Evolutionary conservation across 768 basidiomycete species (phyloP), one percentile per base, ranked within the genome.

Genomic region (Mycena leptocephala): DNA sequence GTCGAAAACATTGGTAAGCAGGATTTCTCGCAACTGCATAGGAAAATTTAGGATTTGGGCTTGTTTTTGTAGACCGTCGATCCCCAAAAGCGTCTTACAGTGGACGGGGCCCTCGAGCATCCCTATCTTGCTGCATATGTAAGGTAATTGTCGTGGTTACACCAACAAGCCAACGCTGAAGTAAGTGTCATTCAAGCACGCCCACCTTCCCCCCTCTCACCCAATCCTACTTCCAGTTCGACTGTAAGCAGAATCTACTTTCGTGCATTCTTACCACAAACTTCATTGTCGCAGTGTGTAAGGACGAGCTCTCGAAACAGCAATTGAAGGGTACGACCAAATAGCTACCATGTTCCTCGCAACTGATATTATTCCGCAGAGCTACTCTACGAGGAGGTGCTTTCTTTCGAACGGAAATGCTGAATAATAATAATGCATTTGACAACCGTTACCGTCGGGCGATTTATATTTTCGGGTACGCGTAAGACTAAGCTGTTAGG

Each of bases 181-280:
- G 73, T 74, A 68, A 71, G 41, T 48, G 58, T 76, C 32, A 65
- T 56, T 24, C 2, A 75, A 94, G 93, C 95, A 96, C 79, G 81
- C 97, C 97, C 2, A 87, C 87, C 32, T 93, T 95, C n/a, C 88
- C 91, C 48, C 93, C 95, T 13, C 90, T 98, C 56, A 93, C 93
- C 81, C 92, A 96, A 0, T 90, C 91, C 56, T 98, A 97, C 85
- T 98, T 98, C 84, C 94, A 96, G 79, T 98, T 97, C 81, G 97
- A 98, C 83, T 87, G 92, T 94, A 81, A 83, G 93, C 84, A 46
- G 56, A 43, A 58, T 58, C 22, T 43, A 24, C 28, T 30, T 51
- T 46, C 35, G 26, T 46, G n/a, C n/a, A n/a, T n/a, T n/a, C n/a
- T 30, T 64, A 62, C 35, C 14, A 79, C 72, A 37, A 74, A n/a